These are phyloP conservation scores for Eucalyptus caleyi DNA, from an alignment of 345 rosid species.

Conservation along the genomic window DNA sequence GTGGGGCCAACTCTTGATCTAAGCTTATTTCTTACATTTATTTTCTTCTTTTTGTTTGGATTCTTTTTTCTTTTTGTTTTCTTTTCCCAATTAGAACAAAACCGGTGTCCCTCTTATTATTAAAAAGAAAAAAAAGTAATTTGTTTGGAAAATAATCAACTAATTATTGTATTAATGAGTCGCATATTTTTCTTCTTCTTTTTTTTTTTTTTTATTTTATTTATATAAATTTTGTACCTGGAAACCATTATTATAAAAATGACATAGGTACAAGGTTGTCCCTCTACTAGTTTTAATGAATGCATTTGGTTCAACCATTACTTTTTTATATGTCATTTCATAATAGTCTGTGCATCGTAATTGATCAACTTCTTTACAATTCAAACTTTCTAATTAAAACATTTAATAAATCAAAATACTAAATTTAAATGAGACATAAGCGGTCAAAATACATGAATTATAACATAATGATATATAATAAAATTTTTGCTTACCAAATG, in stretches of 20 bases:
- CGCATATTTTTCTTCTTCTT: background rate
- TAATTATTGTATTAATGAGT: background rate
- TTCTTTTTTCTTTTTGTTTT: background rate
- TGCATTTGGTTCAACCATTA: background rate
- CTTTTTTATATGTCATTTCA: background rate
- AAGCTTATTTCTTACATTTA: background rate
- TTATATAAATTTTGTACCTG: too few species aligned
- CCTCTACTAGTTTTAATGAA: background rate
- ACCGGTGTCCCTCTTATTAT: background rate
- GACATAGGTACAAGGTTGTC: background rate
- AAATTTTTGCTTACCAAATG: background rate
- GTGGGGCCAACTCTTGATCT: background rate
- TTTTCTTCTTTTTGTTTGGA: background rate
- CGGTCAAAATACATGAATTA: background rate
- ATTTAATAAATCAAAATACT: background rate
- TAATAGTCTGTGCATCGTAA: background rate
- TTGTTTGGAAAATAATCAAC: background rate
- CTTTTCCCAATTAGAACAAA: background rate
- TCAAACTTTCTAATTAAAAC: background rate
- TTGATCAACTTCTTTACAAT: background rate
- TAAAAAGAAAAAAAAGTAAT: too few species aligned
- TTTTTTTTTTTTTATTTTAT: too few species aligned
- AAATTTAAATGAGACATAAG: background rate
- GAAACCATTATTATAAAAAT: too few species aligned
- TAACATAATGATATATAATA: background rate